phyloP scores from a whole-genome alignment of 1,284 basidiomycete species.

The Tremellales sp. region DNA sequence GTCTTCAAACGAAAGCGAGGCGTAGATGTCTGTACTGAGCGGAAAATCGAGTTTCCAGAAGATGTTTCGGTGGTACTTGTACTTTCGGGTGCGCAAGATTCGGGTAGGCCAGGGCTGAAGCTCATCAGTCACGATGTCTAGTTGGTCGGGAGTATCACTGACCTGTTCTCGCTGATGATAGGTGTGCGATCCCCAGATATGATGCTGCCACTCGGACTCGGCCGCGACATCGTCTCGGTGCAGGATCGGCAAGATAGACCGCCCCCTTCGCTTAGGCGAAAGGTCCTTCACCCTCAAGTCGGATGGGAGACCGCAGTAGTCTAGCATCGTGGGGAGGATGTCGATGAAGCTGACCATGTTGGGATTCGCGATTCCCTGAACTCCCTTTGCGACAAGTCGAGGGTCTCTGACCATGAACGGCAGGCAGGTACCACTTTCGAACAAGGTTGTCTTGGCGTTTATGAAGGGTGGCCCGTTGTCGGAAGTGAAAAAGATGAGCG shows the following conservation, averaged over 20 bases:
- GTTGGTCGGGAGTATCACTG: too few relatives aligned
- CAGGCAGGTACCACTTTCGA: conserved; percentile 20
- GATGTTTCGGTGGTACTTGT: conserved; percentile 28
- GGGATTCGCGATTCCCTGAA: conserved; percentile 14
- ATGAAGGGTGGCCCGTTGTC: conserved; percentile 28
- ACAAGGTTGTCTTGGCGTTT: conserved; percentile 27
- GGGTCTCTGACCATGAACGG: conserved; percentile 18
- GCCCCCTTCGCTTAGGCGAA: conserved; percentile 13
- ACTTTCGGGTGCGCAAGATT: conserved; percentile 12
- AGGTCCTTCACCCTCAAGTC: too few relatives aligned
- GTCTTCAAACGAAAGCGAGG: conserved; percentile 14
- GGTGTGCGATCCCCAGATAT: conserved; percentile 25
- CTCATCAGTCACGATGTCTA: too few relatives aligned
- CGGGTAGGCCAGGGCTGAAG: conserved; percentile 22
- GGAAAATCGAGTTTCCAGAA: conserved; percentile 25
- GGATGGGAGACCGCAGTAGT: conserved; percentile 9
- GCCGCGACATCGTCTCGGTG: conserved; percentile 2
- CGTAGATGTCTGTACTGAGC: conserved; percentile 21
- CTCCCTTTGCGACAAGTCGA: not conserved
- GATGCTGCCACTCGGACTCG: conserved; percentile 11
- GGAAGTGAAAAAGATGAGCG: conserved; percentile 18
- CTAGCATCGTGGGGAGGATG: conserved; percentile 21
- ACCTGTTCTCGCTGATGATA: too few relatives aligned
- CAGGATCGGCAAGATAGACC: conserved; percentile 16
- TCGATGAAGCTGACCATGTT: conserved; percentile 22